Evolutionary conservation across 768 basidiomycete species (phyloP), one percentile per base, ranked within the genome.

Genomic region (Russula sp.): DNA sequence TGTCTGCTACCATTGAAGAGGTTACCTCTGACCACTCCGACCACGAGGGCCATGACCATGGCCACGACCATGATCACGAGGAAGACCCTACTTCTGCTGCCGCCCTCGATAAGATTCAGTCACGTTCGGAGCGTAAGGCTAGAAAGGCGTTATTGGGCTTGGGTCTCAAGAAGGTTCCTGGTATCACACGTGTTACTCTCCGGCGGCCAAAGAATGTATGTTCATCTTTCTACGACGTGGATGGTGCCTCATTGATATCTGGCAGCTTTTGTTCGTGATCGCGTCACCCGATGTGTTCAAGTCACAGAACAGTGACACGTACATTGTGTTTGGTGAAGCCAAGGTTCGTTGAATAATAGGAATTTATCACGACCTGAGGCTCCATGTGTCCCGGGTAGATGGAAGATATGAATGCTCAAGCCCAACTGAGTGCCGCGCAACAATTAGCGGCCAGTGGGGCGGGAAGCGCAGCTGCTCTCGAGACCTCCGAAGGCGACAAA

Each of bases 321-420:
- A 99, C 81, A 93, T 99, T 73, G 94, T 99, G 66, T 99, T 98
- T 70, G 97, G 97, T 66, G 97, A 98, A 80, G 95, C 91, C 58
- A 93, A 93, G 84, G 88, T 88, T 50, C 63, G 69, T 63, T 64
- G 16, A 36, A 36, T 57, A 39, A 11, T 10, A 20, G 11, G 20
- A 29, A 36, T 47, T 32, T 29, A 47, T 29, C 34, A 54, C 48
- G 14, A 10, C n/a, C 45, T 14, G 11, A 63, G 11, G 25, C 38
- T 35, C 7, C 32, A 49, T 42, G 16, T 46, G 36, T 42, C 43
- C 7, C 35, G 35, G 42, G 4, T 65, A 90, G 88, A 86, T 91
- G 67, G 92, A 94, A 77, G 91, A 93, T 70, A 87, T 90, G 83
- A 91, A 87, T 76, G 80, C 85, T 18, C 84, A 87, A 69, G 86